Evolutionary conservation across 352 stramenopile species (phyloP).

Genomic region (Poterioochromonas sp.): DNA sequence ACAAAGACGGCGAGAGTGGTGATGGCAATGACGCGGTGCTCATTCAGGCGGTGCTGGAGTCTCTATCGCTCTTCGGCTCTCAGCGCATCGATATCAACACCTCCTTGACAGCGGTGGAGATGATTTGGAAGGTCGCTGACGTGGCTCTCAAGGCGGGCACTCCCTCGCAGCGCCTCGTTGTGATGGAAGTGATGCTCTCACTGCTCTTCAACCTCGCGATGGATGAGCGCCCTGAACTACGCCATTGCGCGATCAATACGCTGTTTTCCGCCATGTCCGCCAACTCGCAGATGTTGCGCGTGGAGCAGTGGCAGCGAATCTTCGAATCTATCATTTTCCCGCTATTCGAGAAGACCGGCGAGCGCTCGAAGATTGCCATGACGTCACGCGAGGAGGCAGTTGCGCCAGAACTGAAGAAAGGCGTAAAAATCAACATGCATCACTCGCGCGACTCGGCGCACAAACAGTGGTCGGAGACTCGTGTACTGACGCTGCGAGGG

Average conservation of each 20-base stretch:
- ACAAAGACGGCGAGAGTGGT: no score
- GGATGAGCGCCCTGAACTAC: not conserved
- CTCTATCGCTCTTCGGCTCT: not conserved
- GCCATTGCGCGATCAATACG: not conserved
- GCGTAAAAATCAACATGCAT: not conserved
- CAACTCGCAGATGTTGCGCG: not conserved
- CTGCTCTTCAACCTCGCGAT: not conserved
- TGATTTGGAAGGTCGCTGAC: slow-evolving; percentile 6
- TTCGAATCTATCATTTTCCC: not conserved
- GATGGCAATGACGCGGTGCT: not conserved
- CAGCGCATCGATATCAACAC: not conserved
- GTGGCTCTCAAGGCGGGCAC: not conserved
- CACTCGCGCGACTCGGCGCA: not conserved
- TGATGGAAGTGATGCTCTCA: not conserved
- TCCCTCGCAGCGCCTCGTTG: not conserved
- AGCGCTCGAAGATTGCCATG: not conserved
- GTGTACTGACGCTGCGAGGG: not conserved
- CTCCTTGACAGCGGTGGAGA: not conserved
- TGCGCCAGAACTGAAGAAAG: not conserved
- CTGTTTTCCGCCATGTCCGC: not conserved
- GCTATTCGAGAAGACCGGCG: not conserved
- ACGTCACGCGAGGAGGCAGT: not conserved
- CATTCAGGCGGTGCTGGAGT: not conserved
- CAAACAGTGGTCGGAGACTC: slow-evolving; percentile 10
- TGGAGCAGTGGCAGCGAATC: not conserved